phyloP scores from a whole-genome alignment of 129 eudicot species.

The Helianthus tuberosus region DNA sequence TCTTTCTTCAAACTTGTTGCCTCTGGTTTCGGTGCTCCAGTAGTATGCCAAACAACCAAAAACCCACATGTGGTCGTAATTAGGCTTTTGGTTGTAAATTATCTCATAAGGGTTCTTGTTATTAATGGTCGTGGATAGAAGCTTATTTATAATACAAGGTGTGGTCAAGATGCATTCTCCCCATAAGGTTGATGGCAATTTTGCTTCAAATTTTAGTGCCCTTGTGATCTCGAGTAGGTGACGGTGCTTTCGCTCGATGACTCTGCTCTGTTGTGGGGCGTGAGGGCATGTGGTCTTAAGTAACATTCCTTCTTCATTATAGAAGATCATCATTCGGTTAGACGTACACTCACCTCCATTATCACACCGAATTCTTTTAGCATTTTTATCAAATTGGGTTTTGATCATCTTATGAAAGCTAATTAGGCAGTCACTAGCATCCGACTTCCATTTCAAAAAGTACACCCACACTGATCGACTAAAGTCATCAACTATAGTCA shows the following conservation, averaged over 20 bases:
- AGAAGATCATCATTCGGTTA: neutral
- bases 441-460: neutral
- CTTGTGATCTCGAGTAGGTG: no score
- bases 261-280: neutral
- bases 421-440: neutral
- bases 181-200: no score
- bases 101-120: constrained; percentile 5
- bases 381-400: neutral
- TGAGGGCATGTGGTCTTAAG: neutral
- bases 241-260: neutral
- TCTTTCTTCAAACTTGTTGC: neutral
- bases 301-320: neutral
- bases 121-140: neutral
- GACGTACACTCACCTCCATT: neutral
- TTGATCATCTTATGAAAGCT: neutral
- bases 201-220: neutral
- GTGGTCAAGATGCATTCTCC: no score
- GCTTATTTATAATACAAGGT: neutral
- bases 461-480: neutral
- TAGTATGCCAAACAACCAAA: neutral
- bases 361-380: neutral
- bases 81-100: neutral
- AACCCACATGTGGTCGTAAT: neutral
- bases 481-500: constrained; percentile 6
- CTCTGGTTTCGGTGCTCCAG: no score